Evolutionary conservation across 2,329 filamentous ascomycete species (phyloP), one percentile per base, ranked within the genome.

Genomic region (Arthrobotrys entomopaga): DNA sequence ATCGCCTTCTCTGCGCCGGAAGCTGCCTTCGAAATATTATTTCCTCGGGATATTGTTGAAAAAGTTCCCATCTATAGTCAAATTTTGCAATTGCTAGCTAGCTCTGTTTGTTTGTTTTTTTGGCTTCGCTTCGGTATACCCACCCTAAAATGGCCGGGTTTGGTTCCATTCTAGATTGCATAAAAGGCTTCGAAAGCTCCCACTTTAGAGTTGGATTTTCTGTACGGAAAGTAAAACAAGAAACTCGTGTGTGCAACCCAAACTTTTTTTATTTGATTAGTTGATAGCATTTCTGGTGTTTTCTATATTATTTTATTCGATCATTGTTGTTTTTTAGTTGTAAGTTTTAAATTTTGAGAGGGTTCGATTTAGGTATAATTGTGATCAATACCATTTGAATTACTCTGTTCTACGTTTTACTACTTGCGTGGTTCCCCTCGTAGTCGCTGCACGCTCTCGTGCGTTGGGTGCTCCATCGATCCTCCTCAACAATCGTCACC

Each of bases 11-110:
- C 10, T 10, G 10, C 7, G 6, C 10, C 6, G 29, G 10, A 82
- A 75, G 80, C 76, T 78, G 77, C 66, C n/a, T n/a, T n/a, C n/a
- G n/a, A n/a, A 70, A 53, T 52, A 57, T 77, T 76, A 65, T 61
- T 70, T 52, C 56, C 53, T 10, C 10, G 20, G 22, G 26, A 19
- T 43, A 24, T 16, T 48, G 48, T 65, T 46, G 26, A 43, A 52
- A 57, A 11, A n/a, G 7, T 66, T 24, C 65, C 53, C 16, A 20
- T 34, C 20, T 59, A 54, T 16, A 53, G 19, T 43, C 57, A 16
- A 4, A 50, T 19, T 19, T 50, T 63, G 13, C 29, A 10, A 34
- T 34, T 6, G 29, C 10, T 3, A n/a, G n/a, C n/a, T 34, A 7
- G 29, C 29, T 34, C 10, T 34, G 29, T 34, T n/a, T 10, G 10